Conservation (phyloP, 257 asterid genomes). For the Solanum tarijense region DNA sequence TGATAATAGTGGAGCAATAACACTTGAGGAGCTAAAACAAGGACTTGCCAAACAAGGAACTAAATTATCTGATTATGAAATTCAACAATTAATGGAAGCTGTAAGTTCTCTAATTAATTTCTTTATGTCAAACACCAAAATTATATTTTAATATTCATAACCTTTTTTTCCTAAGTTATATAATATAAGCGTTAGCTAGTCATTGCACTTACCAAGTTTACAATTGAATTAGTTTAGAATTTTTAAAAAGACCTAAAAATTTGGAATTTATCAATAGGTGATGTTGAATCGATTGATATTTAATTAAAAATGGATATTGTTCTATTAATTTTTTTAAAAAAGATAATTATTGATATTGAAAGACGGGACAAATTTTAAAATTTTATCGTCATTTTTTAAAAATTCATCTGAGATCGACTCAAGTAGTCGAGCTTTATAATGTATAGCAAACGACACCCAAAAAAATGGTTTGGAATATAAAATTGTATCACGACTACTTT, state of each 20-base stretch:
- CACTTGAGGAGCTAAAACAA: slow-evolving; percentile 59
- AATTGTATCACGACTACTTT: neutral
- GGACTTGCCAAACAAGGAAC: slow-evolving; percentile 68
- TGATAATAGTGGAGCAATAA: slow-evolving; percentile 62
- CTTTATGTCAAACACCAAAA: neutral
- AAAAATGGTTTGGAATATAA: neutral
- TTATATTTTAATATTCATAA: neutral
- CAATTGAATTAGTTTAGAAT: neutral
- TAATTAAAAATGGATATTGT: neutral
- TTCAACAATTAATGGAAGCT: slow-evolving; percentile 62
- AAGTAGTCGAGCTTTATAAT: neutral
- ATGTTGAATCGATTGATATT: neutral
- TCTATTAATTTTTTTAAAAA: too few relatives aligned
- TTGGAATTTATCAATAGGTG: neutral
- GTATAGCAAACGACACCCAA: neutral
- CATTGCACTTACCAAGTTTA: neutral
- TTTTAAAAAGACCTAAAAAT: neutral
- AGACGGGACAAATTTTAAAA: neutral
- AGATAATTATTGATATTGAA: neutral
- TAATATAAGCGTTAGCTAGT: too few relatives aligned
- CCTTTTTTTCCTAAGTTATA: neutral
- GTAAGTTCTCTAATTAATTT: slow-evolving; percentile 24
- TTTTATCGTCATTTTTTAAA: neutral
- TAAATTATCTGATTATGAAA: slow-evolving; percentile 52
- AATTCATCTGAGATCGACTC: neutral